Percentiles rank a stretch among this genome's conserved stretches.
Evolutionary conservation across 2,329 filamentous ascomycete species (phyloP).

Genomic region (Madurella mycetomatis): DNA sequence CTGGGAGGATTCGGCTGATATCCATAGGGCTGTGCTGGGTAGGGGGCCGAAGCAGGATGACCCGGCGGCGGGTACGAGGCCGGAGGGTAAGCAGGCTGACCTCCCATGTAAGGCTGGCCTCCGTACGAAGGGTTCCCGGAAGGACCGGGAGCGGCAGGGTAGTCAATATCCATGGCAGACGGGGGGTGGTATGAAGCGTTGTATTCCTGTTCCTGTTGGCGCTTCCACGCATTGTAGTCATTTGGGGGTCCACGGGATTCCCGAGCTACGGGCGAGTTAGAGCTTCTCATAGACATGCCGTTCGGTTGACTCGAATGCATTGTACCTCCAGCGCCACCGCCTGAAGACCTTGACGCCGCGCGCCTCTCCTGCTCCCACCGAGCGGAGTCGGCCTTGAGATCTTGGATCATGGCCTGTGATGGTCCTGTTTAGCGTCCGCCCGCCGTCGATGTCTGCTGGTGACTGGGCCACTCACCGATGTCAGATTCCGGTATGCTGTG

Average conservation of each 20-base stretch:
- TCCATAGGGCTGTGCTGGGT: constrained; percentile 13
- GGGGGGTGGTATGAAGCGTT: constrained; percentile 13
- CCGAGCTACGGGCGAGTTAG: constrained; percentile 53
- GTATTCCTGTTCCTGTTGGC: constrained; percentile 22
- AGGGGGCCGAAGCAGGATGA: constrained; percentile 5
- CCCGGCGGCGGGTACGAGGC: constrained; percentile 17
- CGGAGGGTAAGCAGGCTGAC: constrained; percentile 29
- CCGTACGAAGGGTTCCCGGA: constrained; percentile 17
- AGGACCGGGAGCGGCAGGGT: constrained; percentile 14
- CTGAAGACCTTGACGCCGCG: constrained; percentile 44
- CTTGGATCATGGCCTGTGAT: constrained; percentile 58
- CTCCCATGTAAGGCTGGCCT: constrained; percentile 17
- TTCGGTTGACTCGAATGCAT: constrained; percentile 48
- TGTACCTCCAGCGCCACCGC: constrained; percentile 51
- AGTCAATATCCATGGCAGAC: constrained; percentile 26
- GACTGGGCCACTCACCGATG: constrained; percentile 57
- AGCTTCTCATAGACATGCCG: constrained; percentile 46
- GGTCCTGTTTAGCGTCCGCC: constrained; percentile 19
- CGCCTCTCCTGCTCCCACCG: constrained; percentile 59
- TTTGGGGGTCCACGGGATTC: constrained; percentile 34
- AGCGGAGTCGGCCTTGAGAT: constrained; percentile 58
- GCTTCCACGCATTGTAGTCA: constrained; percentile 28
- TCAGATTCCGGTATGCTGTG: constrained; percentile 73
- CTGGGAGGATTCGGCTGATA: constrained; percentile 17
- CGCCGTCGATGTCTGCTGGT: background rate